Base-by-base conservation (phyloP, 805 yeast species). In the Dipodascus geniculatus region DNA sequence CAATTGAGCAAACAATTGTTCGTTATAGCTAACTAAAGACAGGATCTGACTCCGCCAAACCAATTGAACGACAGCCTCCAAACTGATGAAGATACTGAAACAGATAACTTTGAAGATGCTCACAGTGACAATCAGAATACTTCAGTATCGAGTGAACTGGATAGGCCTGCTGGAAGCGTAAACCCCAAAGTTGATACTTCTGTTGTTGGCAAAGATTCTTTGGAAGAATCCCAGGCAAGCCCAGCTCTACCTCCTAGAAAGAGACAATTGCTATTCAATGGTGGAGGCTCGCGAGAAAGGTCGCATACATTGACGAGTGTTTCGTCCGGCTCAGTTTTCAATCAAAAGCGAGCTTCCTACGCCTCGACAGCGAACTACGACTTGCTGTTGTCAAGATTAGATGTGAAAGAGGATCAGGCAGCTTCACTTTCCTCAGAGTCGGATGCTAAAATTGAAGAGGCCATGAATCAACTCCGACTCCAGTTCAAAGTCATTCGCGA, bases 301-400 rank as follows among this genome's bases (percentile, higher is more conserved):
- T 28, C 33, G 11, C 33, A 28, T 6, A 28, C 33, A 6, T 6
- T 28, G 6, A 28, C 33, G 6, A 28, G 33, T 28, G 11, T 28
- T 6, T 28, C 33, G 11, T 28, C 33, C 6, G 33, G 33, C 6
- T 28, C 33, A 28, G 33, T 28, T 28, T 28, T 28, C 33, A 28
- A 42, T 42, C 19, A 20, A 33, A 16, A 16, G 16, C 23, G 50
- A 16, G 42, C 57, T 22, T 48, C 42, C 42, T 57, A 53, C 23
- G 52, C 60, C 1, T 59, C 63, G 14, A 67, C 67, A 52, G 68
- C 55, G 73, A 76, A 77, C 54, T 75, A 80, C 57, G 85, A 79
- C 63, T 71, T 87, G 56, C 71, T 87, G 38, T 74, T 81, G 49
- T 75, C 81, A 50, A 76, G 87, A 56, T 76, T 77, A 51, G 75